phyloP scores from a whole-genome alignment of 2,329 filamentous ascomycete species.

The Neofusicoccum umdonicola region DNA sequence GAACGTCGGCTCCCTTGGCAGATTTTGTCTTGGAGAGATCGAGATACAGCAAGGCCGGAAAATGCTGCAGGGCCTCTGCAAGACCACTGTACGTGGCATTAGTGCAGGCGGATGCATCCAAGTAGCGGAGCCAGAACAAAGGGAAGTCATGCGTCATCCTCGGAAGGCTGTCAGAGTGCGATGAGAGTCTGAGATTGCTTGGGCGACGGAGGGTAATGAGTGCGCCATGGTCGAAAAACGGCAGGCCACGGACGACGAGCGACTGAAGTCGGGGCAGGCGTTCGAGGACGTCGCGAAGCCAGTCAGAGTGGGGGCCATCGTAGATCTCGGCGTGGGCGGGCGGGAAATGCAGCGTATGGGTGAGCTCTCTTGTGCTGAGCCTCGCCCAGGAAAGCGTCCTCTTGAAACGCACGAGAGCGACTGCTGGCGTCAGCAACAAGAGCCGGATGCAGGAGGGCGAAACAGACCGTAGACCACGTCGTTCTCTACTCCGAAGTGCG shows the following conservation, averaged over 20 bases:
- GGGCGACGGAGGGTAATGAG: conserved; percentile 49
- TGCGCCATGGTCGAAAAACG: conserved; percentile 62
- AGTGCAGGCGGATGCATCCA: conserved; percentile 56
- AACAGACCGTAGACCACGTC: conserved; percentile 56
- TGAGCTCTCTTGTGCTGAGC: conserved; percentile 52
- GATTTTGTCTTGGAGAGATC: conserved; percentile 56
- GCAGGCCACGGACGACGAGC: conserved; percentile 57
- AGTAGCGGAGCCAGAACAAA: conserved; percentile 50
- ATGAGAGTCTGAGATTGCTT: conserved; percentile 27
- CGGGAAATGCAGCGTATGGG: conserved; percentile 61
- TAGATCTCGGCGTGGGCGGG: conserved; percentile 61
- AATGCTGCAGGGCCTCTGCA: conserved; percentile 50
- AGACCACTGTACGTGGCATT: conserved; percentile 59
- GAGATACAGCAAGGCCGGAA: conserved; percentile 56
- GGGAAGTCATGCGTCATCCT: conserved; percentile 27
- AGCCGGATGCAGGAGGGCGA: no score
- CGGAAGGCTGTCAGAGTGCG: conserved; percentile 21
- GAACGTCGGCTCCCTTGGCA: conserved; percentile 48
- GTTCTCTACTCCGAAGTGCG: conserved; percentile 60
- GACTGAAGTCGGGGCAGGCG: conserved; percentile 59
- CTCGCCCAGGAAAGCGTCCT: conserved; percentile 55
- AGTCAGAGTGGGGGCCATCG: conserved; percentile 57
- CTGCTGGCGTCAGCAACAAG: conserved; percentile 29
- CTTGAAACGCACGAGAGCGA: conserved; percentile 59
- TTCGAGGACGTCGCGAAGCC: conserved; percentile 59